phyloP scores from a whole-genome alignment of 495 filamentous ascomycete species.

The Hyaloscypha hepaticicola region DNA sequence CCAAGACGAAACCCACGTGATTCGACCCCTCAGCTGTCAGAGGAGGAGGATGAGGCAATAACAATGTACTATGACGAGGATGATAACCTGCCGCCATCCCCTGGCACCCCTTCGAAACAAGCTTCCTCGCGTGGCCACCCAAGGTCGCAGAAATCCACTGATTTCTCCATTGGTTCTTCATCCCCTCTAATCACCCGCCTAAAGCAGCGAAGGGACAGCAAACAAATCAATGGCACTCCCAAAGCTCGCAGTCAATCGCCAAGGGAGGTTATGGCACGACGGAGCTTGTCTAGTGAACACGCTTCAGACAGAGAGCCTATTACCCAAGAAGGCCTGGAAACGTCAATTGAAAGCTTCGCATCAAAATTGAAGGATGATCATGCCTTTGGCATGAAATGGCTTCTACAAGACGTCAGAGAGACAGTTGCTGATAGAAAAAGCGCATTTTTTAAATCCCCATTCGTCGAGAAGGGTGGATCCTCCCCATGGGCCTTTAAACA shows the following conservation, averaged over 20 bases:
- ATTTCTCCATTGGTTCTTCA: constrained; percentile 2
- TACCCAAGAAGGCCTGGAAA: not conserved
- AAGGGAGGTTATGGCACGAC: constrained; percentile 2
- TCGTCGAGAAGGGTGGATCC: not conserved
- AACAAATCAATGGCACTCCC: not conserved
- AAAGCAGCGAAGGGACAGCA: not conserved
- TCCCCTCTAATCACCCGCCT: constrained; percentile 7
- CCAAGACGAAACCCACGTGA: not conserved
- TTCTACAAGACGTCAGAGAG: not conserved
- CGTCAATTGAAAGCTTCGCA: not conserved
- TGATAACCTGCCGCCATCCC: not conserved
- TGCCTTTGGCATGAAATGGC: constrained; percentile 1
- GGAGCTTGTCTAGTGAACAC: not conserved
- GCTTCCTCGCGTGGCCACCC: not conserved
- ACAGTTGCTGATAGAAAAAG: not conserved
- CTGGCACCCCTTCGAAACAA: not conserved
- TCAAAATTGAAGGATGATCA: not conserved
- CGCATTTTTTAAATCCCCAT: not conserved
- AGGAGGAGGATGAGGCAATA: not conserved
- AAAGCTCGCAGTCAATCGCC: constrained; percentile 3
- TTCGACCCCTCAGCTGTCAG: not conserved
- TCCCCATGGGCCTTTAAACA: not conserved
- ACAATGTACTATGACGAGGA: not conserved
- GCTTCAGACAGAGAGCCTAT: not conserved
- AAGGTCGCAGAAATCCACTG: not conserved